Evolutionary conservation across 1,139 yeast species (phyloP).

Genomic region (Eremothecium sinecaudum): DNA sequence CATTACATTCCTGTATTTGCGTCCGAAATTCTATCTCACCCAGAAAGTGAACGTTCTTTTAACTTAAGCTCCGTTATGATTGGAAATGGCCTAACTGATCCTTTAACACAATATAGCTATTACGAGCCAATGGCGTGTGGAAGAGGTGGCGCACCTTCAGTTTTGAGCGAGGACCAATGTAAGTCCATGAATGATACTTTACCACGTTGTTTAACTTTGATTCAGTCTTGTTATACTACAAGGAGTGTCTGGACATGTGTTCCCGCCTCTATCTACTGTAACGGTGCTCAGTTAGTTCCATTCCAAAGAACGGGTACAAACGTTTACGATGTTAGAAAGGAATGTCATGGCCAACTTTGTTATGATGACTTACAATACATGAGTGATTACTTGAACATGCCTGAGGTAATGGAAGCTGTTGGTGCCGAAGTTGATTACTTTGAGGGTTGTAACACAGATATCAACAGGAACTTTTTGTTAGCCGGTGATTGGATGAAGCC

Average conservation of each 20-base stretch:
- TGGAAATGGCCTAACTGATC: conserved; percentile 95
- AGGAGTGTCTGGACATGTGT: conserved; percentile 84
- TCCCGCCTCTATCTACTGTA: conserved; percentile 88
- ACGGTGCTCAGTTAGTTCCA: conserved; percentile 78
- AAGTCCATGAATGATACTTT: conserved; percentile 58
- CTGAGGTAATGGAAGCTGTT: conserved; percentile 62
- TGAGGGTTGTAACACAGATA: conserved; percentile 77
- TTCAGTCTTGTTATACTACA: conserved; percentile 69
- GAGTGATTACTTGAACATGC: conserved; percentile 59
- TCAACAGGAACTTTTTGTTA: conserved; percentile 71
- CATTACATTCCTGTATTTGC: conserved; percentile 95
- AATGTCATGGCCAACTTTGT: conserved; percentile 79
- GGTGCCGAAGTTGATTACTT: conserved; percentile 88
- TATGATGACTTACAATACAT: conserved; percentile 62
- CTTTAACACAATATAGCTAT: conserved; percentile 75
- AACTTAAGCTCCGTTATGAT: conserved; percentile 80
- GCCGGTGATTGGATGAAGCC: conserved; percentile 94
- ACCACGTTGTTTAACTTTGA: conserved; percentile 75
- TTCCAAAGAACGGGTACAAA: conserved; percentile 85
- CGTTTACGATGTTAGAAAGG: conserved; percentile 84
- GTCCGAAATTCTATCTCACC: conserved; percentile 68
- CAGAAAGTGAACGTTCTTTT: conserved; percentile 61
- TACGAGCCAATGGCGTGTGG: conserved; percentile 99
- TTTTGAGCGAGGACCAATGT: conserved; percentile 64
- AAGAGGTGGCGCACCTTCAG: conserved; percentile 78